phyloP scores from a whole-genome alignment of 2,329 filamentous ascomycete species.

The Aspergillus fumigatus region DNA sequence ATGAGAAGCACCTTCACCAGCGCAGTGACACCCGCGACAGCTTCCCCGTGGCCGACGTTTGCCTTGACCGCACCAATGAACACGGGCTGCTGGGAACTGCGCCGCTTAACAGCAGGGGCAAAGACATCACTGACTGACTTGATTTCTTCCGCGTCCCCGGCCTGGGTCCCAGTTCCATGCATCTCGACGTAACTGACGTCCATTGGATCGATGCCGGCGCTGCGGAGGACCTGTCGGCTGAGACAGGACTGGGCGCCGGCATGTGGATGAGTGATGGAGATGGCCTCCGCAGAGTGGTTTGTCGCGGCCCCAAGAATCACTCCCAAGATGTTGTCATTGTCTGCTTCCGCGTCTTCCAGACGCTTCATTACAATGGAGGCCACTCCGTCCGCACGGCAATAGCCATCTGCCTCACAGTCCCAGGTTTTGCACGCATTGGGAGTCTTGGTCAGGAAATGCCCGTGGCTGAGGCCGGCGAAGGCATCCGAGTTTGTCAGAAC shows the following conservation, averaged over 20 bases:
- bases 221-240: slow-evolving; percentile 33
- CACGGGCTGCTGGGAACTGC: slow-evolving; percentile 19
- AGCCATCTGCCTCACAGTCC: slow-evolving; percentile 49
- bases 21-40: slow-evolving; percentile 27
- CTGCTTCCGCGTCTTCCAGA: slow-evolving; percentile 46
- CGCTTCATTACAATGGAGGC: slow-evolving; percentile 49
- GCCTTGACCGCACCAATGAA: slow-evolving; percentile 31
- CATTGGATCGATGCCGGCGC: slow-evolving; percentile 34
- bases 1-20: slow-evolving; percentile 63
- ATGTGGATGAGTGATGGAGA: slow-evolving; percentile 42
- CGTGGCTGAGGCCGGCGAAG: slow-evolving; percentile 65
- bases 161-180: slow-evolving; percentile 39
- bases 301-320: slow-evolving; percentile 40
- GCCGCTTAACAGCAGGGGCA: slow-evolving; percentile 59
- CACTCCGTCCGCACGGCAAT: slow-evolving; percentile 50
- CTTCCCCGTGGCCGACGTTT: slow-evolving; percentile 46
- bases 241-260: slow-evolving; percentile 36
- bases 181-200: slow-evolving; percentile 37
- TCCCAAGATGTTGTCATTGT: slow-evolving; percentile 43
- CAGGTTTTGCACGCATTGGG: slow-evolving; percentile 47
- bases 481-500: slow-evolving; percentile 71
- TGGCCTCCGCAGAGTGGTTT: slow-evolving; percentile 28
- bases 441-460: slow-evolving; percentile 26
- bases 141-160: slow-evolving; percentile 36
- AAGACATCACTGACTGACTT: slow-evolving; percentile 32